Base-by-base conservation (phyloP, 352 stramenopile species). In the Pythium pectinolyticum region DNA sequence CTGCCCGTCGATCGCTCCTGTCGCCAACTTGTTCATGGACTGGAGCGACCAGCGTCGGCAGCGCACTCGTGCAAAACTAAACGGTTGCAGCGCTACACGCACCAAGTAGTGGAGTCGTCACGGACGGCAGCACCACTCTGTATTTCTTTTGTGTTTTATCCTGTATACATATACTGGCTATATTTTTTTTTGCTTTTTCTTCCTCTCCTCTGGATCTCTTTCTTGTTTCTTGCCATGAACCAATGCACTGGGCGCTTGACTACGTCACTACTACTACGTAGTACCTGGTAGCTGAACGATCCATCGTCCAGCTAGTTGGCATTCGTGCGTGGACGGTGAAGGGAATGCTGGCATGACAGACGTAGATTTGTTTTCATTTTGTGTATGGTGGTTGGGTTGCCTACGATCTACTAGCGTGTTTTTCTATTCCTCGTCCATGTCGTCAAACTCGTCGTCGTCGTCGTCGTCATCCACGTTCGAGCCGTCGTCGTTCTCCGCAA, bases 401-500 rank as follows among this genome's bases (percentile, higher is more conserved):
- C 64, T 67, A 64, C 57, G 30, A 51, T 67, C 57, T 74, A 66
- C n/a, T n/a, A n/a, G n/a, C n/a, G n/a, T n/a, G n/a, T 75, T 69
- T 49, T 68, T 78, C 68, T 84, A 83, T 77, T 84, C 61, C 31
- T 70, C 63, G 28, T 72, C 60, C 49, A 62, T 74, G 60, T 86
- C 80, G 60, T 87, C 80, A 62, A 84, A 89, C 57, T 87, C 82
- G 52, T 82, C 72, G 34, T 84, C 77, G 57, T 85, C 75, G 39
- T 89, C 77, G 50, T 86, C 75, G n/a, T 88, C 74, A 25, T 84
- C 76, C 17, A 77, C 70, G 55, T 63, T 65, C 48, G 62, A 62
- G 54, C 77, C 78, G 28, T 86, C 70, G 55, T 82, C 73, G 40
- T 77, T 76, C 52, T 81, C 79, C n/a, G 84, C 73, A 31, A 86